Percentiles rank a stretch among this genome's conserved stretches.
phyloP scores from a whole-genome alignment of 2,329 filamentous ascomycete species.

The Botrytis sinoallii region DNA sequence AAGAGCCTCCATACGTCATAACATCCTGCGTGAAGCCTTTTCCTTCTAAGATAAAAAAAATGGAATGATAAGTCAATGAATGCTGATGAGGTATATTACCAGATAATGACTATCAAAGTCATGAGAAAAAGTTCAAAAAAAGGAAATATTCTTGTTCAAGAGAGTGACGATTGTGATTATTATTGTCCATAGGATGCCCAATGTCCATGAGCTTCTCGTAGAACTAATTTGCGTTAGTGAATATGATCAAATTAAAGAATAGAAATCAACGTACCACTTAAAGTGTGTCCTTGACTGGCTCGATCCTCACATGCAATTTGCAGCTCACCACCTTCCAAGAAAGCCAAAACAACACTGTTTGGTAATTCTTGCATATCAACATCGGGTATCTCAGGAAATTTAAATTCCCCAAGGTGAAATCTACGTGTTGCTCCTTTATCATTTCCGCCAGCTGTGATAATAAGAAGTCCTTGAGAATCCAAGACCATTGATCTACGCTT shows the following conservation, averaged over 20 bases:
- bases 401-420: constrained; percentile 85
- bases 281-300: constrained; percentile 52
- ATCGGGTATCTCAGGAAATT: constrained; percentile 75
- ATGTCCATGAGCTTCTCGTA: constrained; percentile 33
- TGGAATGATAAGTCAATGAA: not conserved
- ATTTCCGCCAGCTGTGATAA: constrained; percentile 56
- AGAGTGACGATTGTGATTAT: constrained; percentile 16
- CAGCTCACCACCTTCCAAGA: constrained; percentile 60
- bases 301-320: constrained; percentile 64
- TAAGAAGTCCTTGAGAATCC: constrained; percentile 77
- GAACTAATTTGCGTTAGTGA: constrained; percentile 28
- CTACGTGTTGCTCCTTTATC: constrained; percentile 60
- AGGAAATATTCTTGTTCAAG: not conserved
- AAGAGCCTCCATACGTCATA: constrained; percentile 16
- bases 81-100: constrained; percentile 8
- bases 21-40: constrained; percentile 13
- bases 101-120: constrained; percentile 18
- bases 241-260: not conserved
- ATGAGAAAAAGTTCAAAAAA: not conserved
- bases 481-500: constrained; percentile 88
- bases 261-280: constrained; percentile 41
- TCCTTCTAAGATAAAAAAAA: not conserved
- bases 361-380: constrained; percentile 90
- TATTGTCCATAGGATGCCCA: constrained; percentile 32
- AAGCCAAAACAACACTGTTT: constrained; percentile 69